Conservation (phyloP, 2,329 filamentous ascomycete species). For the Penicillium sp. region DNA sequence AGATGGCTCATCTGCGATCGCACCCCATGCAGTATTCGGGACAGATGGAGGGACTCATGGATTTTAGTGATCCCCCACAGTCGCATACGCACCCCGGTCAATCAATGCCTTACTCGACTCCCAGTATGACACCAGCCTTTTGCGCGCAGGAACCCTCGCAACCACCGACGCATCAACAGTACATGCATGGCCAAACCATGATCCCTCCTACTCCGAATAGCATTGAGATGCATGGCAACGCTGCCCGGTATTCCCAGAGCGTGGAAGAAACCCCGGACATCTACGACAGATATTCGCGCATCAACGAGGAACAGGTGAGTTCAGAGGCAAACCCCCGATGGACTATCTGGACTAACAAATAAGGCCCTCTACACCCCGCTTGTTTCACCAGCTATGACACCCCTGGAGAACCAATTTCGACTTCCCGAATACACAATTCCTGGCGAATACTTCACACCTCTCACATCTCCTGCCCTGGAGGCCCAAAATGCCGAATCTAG, state of each 20-base stretch:
- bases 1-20: conserved; percentile 30
- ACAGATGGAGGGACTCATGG: conserved; percentile 40
- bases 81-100: conserved; percentile 6
- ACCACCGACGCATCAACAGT: conserved; percentile 26
- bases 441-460: conserved; percentile 51
- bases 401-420: conserved; percentile 48
- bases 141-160: conserved; percentile 34
- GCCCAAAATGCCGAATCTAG: conserved; percentile 42
- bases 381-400: conserved; percentile 52
- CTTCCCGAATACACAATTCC: conserved; percentile 50
- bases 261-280: conserved; percentile 43
- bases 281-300: conserved; percentile 46
- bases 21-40: conserved; percentile 29
- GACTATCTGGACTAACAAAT: background rate
- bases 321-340: background rate
- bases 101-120: conserved; percentile 31
- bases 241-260: conserved; percentile 41
- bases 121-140: conserved; percentile 34
- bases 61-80: conserved; percentile 26
- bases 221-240: conserved; percentile 48
- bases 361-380: conserved; percentile 51
- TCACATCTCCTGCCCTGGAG: conserved; percentile 52
- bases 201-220: conserved; percentile 52
- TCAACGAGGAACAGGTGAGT: conserved; percentile 46
- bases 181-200: conserved; percentile 34